Evolutionary conservation across 2,329 filamentous ascomycete genomes (phyloP).

Genomic region (Cercospora sp.): DNA sequence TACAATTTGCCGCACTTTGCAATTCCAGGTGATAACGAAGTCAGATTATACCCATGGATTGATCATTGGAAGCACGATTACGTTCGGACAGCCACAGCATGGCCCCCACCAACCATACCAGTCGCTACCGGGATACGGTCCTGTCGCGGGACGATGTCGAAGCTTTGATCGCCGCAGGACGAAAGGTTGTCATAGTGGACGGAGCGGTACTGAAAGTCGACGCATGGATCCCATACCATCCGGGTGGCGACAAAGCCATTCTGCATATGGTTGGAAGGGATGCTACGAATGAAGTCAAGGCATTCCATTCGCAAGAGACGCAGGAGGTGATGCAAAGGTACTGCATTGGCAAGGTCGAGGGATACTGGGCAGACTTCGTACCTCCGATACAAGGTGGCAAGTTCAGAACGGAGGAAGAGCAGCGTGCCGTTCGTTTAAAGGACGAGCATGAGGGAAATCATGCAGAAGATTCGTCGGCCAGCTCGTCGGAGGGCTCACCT

Average conservation of each 20-base stretch:
- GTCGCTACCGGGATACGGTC: slow-evolving; percentile 28
- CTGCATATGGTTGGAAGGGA: slow-evolving; percentile 72
- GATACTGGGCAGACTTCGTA: slow-evolving; percentile 80
- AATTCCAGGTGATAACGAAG: no score
- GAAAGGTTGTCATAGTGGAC: slow-evolving; percentile 77
- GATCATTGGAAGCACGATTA: background rate
- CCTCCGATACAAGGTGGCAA: slow-evolving; percentile 89
- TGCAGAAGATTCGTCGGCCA: slow-evolving; percentile 50
- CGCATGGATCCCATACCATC: slow-evolving; percentile 84
- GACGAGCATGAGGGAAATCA: slow-evolving; percentile 28
- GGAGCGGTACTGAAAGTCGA: slow-evolving; percentile 82
- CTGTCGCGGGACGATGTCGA: slow-evolving; percentile 57
- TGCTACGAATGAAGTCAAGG: slow-evolving; percentile 89
- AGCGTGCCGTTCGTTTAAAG: slow-evolving; percentile 15
- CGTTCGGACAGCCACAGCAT: slow-evolving; percentile 12
- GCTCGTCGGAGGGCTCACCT: slow-evolving; percentile 59
- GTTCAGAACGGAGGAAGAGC: slow-evolving; percentile 60
- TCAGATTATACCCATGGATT: background rate
- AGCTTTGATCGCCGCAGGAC: slow-evolving; percentile 77
- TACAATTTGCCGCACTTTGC: no score
- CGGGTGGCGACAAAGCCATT: slow-evolving; percentile 88
- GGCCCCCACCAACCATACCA: slow-evolving; percentile 22
- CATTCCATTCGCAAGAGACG: slow-evolving; percentile 85
- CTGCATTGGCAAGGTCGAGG: slow-evolving; percentile 78
- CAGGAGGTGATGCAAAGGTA: slow-evolving; percentile 75